Evolutionary conservation across 2,329 filamentous ascomycete species (phyloP).

Genomic region (Verticillium alfalfae): DNA sequence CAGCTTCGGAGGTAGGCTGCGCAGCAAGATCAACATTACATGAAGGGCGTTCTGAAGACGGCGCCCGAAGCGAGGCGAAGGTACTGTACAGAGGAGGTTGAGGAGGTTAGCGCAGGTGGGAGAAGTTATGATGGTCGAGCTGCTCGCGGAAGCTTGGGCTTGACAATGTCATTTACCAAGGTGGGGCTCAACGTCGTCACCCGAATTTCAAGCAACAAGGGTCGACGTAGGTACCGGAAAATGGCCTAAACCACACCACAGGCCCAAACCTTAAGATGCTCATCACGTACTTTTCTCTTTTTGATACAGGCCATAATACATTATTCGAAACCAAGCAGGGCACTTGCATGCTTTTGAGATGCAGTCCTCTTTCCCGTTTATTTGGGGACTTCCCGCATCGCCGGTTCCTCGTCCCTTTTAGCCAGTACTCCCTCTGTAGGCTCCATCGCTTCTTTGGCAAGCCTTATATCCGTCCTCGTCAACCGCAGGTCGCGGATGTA

Average conservation of each 20-base stretch:
- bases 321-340: not conserved
- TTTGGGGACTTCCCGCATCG: conserved; percentile 21
- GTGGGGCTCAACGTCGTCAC: not conserved
- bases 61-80: not conserved
- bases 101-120: not conserved
- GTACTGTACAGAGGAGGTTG: not conserved
- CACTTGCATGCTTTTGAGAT: not conserved
- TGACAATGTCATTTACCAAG: not conserved
- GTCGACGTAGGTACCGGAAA: not conserved
- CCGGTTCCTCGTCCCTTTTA: conserved; percentile 10
- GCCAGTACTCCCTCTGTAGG: conserved; percentile 15
- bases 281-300: not conserved
- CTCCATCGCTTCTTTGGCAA: conserved; percentile 61
- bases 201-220: too few species aligned
- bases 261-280: not conserved
- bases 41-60: not conserved
- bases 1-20: not conserved
- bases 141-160: not conserved
- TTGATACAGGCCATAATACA: not conserved
- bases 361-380: not conserved
- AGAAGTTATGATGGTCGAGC: not conserved
- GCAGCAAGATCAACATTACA: not conserved
- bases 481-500: conserved; percentile 69
- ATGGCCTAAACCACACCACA: not conserved
- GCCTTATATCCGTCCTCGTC: conserved; percentile 62